These are phyloP conservation scores for Exophiala bonariae DNA, from an alignment of 2,329 filamentous ascomycete species.

Conservation along the genomic window DNA sequence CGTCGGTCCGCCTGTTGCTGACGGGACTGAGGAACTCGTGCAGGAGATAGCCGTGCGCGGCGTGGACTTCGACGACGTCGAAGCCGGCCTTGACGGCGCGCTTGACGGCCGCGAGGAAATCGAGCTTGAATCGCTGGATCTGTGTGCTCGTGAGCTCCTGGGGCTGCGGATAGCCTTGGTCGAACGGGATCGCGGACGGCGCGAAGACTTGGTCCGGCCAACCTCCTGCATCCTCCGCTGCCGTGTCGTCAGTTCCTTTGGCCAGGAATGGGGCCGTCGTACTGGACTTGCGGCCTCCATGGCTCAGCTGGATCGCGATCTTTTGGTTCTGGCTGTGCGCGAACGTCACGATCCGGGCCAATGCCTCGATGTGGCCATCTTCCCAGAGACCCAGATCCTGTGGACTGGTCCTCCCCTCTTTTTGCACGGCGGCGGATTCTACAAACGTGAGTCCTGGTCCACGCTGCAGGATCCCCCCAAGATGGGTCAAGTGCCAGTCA, in stretches of 20 bases:
- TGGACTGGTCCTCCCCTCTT: slow-evolving; percentile 74
- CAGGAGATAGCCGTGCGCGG: slow-evolving; percentile 76
- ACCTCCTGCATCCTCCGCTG: slow-evolving; percentile 10
- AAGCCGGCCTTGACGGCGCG: slow-evolving; percentile 69
- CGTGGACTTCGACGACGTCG: slow-evolving; percentile 79
- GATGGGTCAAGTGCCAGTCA: slow-evolving; percentile 43
- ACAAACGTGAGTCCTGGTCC: slow-evolving; percentile 47
- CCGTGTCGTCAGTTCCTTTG: slow-evolving; percentile 13
- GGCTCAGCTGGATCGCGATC: slow-evolving; percentile 75
- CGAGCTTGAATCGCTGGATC: slow-evolving; percentile 51
- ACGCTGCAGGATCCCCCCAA: slow-evolving; percentile 19
- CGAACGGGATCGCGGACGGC: slow-evolving; percentile 11
- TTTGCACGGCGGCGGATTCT: slow-evolving; percentile 71
- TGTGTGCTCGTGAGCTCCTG: not conserved
- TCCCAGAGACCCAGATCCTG: slow-evolving; percentile 34
- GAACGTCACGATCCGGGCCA: slow-evolving; percentile 69
- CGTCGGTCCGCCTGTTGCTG: slow-evolving; percentile 64
- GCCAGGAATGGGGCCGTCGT: slow-evolving; percentile 54
- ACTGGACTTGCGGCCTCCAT: slow-evolving; percentile 68
- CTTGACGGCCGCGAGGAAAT: slow-evolving; percentile 44
- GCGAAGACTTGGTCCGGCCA: slow-evolving; percentile 19
- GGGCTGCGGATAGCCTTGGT: not conserved
- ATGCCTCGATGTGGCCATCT: slow-evolving; percentile 33
- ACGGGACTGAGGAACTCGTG: slow-evolving; percentile 69
- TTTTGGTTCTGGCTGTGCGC: slow-evolving; percentile 75